A percentile compares a stretch with the other conserved stretches of the same genome.
phyloP scores from a whole-genome alignment of 2,329 filamentous ascomycete genomes.

The Arthrobotrys pseudoclavata region DNA sequence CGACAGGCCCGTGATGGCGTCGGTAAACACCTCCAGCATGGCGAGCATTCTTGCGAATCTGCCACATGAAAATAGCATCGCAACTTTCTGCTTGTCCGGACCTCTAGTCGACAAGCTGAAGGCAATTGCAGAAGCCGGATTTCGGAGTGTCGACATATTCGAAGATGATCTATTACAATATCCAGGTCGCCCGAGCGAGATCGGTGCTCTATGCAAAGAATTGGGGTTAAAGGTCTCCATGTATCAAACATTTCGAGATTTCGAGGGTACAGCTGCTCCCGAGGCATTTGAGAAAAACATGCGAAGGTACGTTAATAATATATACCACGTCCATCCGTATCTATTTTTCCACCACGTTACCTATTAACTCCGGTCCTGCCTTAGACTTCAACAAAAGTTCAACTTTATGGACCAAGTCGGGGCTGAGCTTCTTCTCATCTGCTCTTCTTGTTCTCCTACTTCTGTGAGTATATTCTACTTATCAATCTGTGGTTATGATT shows the following conservation, averaged over 20 bases:
- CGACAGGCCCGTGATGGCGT: constrained; percentile 56
- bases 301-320: constrained; percentile 59
- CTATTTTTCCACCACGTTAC: constrained; percentile 45
- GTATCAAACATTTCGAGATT: constrained; percentile 61
- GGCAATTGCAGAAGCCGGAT: constrained; percentile 60
- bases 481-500: neutral
- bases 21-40: constrained; percentile 55
- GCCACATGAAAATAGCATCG: constrained; percentile 60
- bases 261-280: constrained; percentile 59
- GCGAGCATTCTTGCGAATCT: constrained; percentile 47
- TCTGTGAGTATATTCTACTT: constrained; percentile 53
- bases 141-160: constrained; percentile 61
- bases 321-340: constrained; percentile 38
- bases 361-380: constrained; percentile 34
- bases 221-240: constrained; percentile 61
- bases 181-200: constrained; percentile 58
- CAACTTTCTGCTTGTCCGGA: constrained; percentile 60
- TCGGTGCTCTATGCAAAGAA: constrained; percentile 59
- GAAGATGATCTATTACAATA: constrained; percentile 61
- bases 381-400: constrained; percentile 61
- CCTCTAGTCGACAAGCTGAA: constrained; percentile 59
- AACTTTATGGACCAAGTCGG: constrained; percentile 61
- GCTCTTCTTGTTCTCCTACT: constrained; percentile 61
- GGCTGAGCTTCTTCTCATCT: constrained; percentile 60
- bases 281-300: constrained; percentile 61